Conservation (phyloP, 805 yeast species). For the Lipomyces starkeyi region DNA sequence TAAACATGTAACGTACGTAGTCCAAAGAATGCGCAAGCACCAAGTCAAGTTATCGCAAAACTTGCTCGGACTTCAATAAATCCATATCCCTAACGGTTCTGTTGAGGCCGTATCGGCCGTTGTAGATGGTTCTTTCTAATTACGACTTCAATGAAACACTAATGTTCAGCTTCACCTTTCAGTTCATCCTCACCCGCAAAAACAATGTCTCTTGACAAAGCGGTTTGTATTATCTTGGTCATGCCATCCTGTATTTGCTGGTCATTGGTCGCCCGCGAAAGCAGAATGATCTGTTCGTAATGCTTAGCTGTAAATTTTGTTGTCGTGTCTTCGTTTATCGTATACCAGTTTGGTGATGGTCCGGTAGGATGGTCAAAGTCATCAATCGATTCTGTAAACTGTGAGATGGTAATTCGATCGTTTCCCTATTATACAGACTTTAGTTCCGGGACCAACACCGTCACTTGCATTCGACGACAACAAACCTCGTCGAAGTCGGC, state of each 20-base stretch:
- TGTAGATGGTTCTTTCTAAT: neutral
- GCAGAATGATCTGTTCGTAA: slow-evolving; percentile 6
- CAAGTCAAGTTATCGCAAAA: too few relatives aligned
- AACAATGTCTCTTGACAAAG: slow-evolving; percentile 15
- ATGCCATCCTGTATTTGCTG: neutral
- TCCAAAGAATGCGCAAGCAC: neutral
- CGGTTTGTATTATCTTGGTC: slow-evolving; percentile 10
- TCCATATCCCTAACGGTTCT: neutral
- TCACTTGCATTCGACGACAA: neutral
- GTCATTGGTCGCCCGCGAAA: neutral
- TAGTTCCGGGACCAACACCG: slow-evolving; percentile 1
- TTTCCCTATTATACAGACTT: slow-evolving; percentile 15
- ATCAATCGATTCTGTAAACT: slow-evolving; percentile 26
- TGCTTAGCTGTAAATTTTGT: slow-evolving; percentile 21
- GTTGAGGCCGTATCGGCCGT: neutral
- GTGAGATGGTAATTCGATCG: slow-evolving; percentile 5
- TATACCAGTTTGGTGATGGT: slow-evolving; percentile 22
- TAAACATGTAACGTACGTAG: neutral
- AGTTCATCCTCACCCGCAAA: slow-evolving; percentile 1
- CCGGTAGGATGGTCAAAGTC: slow-evolving; percentile 44
- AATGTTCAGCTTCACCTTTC: neutral
- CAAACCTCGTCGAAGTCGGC: slow-evolving; percentile 4
- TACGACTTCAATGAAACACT: neutral
- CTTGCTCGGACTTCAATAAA: neutral
- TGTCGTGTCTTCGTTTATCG: slow-evolving; percentile 23